Conservation (phyloP, 2,329 filamentous ascomycete species). For the Proliferodiscus dingleyae region DNA sequence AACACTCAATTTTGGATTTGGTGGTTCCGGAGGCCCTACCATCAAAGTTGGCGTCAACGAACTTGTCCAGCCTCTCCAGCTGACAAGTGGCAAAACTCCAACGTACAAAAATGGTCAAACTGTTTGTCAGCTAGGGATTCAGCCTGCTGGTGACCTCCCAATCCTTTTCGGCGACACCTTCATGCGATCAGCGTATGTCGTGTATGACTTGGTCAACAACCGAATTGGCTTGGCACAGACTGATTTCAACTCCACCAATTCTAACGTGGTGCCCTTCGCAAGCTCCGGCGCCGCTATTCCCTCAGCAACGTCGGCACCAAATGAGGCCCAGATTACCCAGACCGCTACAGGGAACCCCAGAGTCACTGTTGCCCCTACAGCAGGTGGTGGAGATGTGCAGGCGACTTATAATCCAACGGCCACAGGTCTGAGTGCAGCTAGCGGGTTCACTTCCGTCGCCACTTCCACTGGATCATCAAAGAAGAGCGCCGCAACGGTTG, state of each 20-base stretch:
- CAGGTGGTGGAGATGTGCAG: conserved; percentile 7
- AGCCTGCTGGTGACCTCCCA: conserved; percentile 28
- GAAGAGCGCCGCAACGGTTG: conserved; percentile 23
- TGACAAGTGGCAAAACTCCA: conserved; percentile 30
- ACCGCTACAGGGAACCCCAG: conserved; percentile 26
- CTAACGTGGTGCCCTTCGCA: conserved; percentile 29
- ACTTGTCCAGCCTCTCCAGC: conserved; percentile 36
- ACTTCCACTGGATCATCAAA: conserved; percentile 10
- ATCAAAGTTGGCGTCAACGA: conserved; percentile 44
- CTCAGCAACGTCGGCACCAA: conserved; percentile 20
- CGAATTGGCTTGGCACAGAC: conserved; percentile 46
- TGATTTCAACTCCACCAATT: conserved; percentile 37
- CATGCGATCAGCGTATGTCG: conserved; percentile 49
- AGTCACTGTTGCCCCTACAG: conserved; percentile 15
- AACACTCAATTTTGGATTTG: conserved; percentile 45
- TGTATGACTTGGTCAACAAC: conserved; percentile 49
- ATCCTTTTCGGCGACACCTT: conserved; percentile 47
- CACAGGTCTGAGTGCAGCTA: conserved; percentile 24
- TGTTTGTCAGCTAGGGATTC: conserved; percentile 53
- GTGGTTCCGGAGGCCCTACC: conserved; percentile 36
- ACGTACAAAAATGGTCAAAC: conserved; percentile 28
- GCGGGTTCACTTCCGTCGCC: conserved; percentile 21
- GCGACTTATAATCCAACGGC: conserved; percentile 26
- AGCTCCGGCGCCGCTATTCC: conserved; percentile 27
- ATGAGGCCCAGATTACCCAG: conserved; percentile 23